phyloP scores from a whole-genome alignment of 2,329 filamentous ascomycete species.

The Verticillium longisporum region DNA sequence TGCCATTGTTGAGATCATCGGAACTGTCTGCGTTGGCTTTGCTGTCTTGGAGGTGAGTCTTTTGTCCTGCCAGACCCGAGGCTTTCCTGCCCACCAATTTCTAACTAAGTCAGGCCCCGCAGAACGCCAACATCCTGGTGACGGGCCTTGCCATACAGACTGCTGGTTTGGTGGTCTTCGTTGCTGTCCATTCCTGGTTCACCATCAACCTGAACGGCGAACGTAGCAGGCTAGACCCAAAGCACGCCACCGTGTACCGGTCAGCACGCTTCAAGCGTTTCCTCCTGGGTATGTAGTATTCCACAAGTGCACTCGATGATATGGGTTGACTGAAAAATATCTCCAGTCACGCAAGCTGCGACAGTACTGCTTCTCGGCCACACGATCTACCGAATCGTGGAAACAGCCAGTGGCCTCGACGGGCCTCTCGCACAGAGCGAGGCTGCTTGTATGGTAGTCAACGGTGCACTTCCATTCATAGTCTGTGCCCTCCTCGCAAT shows the following conservation, averaged over 20 bases:
- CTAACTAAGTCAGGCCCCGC: constrained; percentile 16
- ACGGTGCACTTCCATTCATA: constrained; percentile 32
- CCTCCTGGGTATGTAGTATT: constrained; percentile 30
- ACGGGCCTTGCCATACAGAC: constrained; percentile 38
- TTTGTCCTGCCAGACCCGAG: no score
- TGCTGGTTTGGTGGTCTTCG: constrained; percentile 29
- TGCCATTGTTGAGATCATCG: constrained; percentile 27
- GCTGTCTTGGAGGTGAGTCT: constrained; percentile 14
- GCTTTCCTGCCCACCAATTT: background rate
- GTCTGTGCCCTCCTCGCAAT: constrained; percentile 25
- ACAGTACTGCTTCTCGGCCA: constrained; percentile 29
- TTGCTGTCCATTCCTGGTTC: constrained; percentile 32
- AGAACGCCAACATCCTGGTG: constrained; percentile 31
- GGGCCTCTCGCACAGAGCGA: constrained; percentile 30
- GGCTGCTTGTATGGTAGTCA: constrained; percentile 28
- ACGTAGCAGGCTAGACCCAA: constrained; percentile 28
- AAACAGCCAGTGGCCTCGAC: constrained; percentile 27
- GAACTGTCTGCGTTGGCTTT: constrained; percentile 30
- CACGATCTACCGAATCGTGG: constrained; percentile 32
- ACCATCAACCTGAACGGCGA: constrained; percentile 28
- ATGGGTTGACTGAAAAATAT: background rate
- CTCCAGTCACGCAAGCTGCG: constrained; percentile 28
- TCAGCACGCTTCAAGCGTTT: constrained; percentile 35
- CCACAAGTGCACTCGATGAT: no score
- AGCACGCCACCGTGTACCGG: constrained; percentile 30